phyloP scores from a whole-genome alignment of 345 rosid genomes.

The Eucalyptus cloeziana region DNA sequence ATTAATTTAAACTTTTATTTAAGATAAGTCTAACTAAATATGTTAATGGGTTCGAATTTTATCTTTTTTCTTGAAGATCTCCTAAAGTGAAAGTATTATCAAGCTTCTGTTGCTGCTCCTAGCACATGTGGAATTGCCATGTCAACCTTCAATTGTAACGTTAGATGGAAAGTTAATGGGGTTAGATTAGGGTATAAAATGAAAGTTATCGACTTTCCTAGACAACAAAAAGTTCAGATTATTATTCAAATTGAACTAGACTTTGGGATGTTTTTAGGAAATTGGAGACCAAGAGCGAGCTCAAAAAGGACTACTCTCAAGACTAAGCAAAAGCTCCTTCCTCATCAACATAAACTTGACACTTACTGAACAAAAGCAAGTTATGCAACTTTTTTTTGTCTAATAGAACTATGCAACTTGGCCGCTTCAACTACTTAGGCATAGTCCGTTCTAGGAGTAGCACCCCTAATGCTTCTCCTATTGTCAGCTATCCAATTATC shows the following conservation, averaged over 20 bases:
- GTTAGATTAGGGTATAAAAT: neutral
- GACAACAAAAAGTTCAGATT: neutral
- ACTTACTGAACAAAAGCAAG: neutral
- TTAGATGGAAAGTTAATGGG: neutral
- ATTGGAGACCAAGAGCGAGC: neutral
- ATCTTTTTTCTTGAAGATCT: neutral
- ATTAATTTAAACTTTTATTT: no score
- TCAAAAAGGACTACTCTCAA: neutral
- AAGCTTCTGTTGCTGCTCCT: no score
- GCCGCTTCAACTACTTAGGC: neutral
- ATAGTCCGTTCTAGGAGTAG: neutral
- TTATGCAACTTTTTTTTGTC: no score
- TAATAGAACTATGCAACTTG: neutral
- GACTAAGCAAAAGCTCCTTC: neutral
- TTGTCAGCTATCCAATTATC: neutral
- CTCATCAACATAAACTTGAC: neutral
- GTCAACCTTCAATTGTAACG: neutral
- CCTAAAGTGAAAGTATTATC: no score
- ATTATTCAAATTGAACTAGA: neutral
- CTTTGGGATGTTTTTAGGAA: neutral
- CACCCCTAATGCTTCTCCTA: neutral
- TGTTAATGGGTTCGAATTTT: neutral
- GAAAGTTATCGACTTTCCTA: neutral
- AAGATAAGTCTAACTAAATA: no score
- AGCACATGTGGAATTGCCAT: neutral